These are phyloP conservation scores for Backusella morwellensis DNA, from an alignment of 192 early-diverging fungal genomes.

Conservation along the genomic window DNA sequence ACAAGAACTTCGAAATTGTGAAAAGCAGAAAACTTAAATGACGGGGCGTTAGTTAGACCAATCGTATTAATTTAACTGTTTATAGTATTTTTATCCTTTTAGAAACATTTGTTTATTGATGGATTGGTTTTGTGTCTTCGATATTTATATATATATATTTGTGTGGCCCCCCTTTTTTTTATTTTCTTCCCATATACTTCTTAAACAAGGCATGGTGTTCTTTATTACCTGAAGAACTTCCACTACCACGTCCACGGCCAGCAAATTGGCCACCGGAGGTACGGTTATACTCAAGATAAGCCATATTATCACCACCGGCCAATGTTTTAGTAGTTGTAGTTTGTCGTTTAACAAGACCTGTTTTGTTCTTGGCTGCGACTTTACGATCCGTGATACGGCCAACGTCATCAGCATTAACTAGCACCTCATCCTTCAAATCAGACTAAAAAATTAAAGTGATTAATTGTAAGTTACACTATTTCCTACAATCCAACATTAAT, in stretches of 20 bases:
- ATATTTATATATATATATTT: not conserved
- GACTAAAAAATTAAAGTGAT: slow-evolving; percentile 46
- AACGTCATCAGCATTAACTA: slow-evolving; percentile 45
- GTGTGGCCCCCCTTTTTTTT: not conserved
- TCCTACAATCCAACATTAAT: slow-evolving; percentile 18
- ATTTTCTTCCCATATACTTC: slow-evolving; percentile 57
- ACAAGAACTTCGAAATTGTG: not conserved
- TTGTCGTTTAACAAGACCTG: slow-evolving; percentile 43
- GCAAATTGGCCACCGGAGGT: slow-evolving; percentile 37
- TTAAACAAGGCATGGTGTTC: slow-evolving; percentile 69
- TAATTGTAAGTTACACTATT: not conserved
- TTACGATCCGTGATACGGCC: slow-evolving; percentile 43
- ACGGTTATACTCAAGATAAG: slow-evolving; percentile 74
- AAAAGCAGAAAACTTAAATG: not conserved
- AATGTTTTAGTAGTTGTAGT: slow-evolving; percentile 77
- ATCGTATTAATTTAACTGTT: not conserved
- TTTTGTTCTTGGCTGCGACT: slow-evolving; percentile 33
- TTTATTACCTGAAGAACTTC: slow-evolving; percentile 37
- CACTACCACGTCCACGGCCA: slow-evolving; percentile 21
- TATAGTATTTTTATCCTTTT: slow-evolving; percentile 1
- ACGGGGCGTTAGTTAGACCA: not conserved
- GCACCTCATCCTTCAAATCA: slow-evolving; percentile 60
- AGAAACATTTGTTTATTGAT: not conserved
- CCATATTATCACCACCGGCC: slow-evolving; percentile 91
- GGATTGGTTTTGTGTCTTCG: not conserved